A percentile compares a stretch with the other conserved stretches of the same genome.
Conservation (phyloP, 2,329 filamentous ascomycete genomes). For the Cercospora nicotianae region DNA sequence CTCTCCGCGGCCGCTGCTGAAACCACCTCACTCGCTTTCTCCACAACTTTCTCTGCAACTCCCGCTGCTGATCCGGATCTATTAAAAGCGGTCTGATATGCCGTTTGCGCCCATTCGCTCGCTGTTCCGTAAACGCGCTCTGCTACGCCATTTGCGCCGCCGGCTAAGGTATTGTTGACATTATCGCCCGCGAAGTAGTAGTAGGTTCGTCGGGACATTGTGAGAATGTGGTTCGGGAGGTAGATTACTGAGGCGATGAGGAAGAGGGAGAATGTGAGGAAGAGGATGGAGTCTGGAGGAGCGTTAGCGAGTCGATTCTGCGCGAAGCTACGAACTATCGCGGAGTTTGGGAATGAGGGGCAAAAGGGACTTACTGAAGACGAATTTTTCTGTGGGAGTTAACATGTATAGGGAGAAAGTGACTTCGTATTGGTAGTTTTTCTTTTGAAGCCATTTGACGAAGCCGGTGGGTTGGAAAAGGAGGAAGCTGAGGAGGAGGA, state of each 20-base stretch:
- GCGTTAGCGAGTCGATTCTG: not conserved
- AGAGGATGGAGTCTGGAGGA: conserved; percentile 76
- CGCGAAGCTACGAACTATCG: too few species aligned
- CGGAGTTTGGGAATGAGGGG: too few species aligned
- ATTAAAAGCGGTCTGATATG: conserved; percentile 28
- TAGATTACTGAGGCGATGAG: conserved; percentile 86
- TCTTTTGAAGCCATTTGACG: conserved; percentile 84
- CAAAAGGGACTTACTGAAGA: conserved; percentile 81
- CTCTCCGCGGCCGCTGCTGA: not conserved
- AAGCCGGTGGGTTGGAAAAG: conserved; percentile 55
- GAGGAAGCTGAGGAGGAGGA: conserved; percentile 38
- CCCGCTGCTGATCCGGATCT: conserved; percentile 14
- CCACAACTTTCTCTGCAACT: conserved; percentile 21
- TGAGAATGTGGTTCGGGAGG: conserved; percentile 84
- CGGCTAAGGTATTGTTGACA: conserved; percentile 2
- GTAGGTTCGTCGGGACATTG: conserved; percentile 80
- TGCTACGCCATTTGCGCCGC: conserved; percentile 16
- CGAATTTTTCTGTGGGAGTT: conserved; percentile 91
- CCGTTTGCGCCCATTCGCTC: conserved; percentile 29
- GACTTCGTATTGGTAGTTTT: conserved; percentile 98
- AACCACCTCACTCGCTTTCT: conserved; percentile 13
- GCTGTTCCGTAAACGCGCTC: conserved; percentile 26
- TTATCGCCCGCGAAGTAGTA: conserved; percentile 89
- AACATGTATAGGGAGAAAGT: conserved; percentile 97
- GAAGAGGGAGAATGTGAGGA: conserved; percentile 84